Base-by-base conservation (phyloP, 306 rosid species). In the Cicer cuneatum region DNA sequence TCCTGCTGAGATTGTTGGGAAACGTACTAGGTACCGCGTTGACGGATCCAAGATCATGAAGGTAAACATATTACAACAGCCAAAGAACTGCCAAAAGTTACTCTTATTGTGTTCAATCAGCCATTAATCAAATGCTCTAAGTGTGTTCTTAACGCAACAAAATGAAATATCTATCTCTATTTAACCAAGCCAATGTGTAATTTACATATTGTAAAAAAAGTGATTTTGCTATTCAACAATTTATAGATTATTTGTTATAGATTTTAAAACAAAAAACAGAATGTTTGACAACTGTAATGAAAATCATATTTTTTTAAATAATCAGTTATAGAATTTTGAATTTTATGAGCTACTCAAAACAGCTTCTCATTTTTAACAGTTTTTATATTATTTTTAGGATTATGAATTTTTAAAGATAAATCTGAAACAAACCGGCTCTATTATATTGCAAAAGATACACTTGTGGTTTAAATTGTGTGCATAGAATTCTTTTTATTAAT, bases 1-100 rank as follows among this genome's bases (percentile, higher is more conserved):
- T 54, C 98, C 98, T 54, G 98, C 98, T 72, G 98, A 92, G 83
- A 92, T 90, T 85, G 92, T 86, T 64, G 98, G 98, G n/a, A 92
- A 92, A 84, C 91, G 98, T 9, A 66, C 13, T 76, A 83, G 96
- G 82, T 92, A 87, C 61, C 49, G 86, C 7, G 24, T 90, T 59
- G 98, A 92, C 79, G 96, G 98, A 54, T 83, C 98, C 68, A 92
- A 88, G 87, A 87, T 89, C 19, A 84, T 89, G 89, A 92, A 92
- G 96, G 98, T 90, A 72, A 74, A 11, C 38, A 29, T 29, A 29
- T 29, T 0, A 11, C 39, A 52, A 5, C 4, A 18, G 19, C 19
- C n/a, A 47, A 8, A 7, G 16, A 47, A 61, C 52, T 58, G 57
- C 45, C 5, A 10, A 37, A 21, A 62, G 33, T 54, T 66, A 13